Evolutionary conservation across 2,329 filamentous ascomycete genomes (phyloP).

Genomic region (Aspergillus transmontanensis): DNA sequence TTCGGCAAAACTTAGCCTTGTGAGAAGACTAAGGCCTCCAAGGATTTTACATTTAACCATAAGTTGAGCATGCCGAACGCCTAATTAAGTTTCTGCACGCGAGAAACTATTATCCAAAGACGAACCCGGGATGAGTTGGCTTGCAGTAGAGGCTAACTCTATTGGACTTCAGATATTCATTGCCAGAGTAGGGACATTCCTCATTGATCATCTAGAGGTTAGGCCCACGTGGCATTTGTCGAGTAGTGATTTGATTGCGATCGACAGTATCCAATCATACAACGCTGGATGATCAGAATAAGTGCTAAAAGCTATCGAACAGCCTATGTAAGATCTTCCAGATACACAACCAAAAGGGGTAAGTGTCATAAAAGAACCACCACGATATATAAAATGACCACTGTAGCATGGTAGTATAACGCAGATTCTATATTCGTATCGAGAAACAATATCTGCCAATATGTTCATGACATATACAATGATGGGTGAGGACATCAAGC

Average conservation of each 20-base stretch:
- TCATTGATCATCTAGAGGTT: background rate
- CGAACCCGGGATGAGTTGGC: background rate
- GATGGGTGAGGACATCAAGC: background rate
- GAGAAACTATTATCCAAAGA: background rate
- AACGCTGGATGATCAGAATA: background rate
- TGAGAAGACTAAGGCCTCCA: background rate
- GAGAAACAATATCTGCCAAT: background rate
- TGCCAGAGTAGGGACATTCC: background rate
- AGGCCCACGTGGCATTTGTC: background rate
- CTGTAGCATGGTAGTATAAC: background rate
- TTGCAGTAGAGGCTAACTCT: slow-evolving; percentile 1
- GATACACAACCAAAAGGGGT: background rate
- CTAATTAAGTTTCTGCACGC: background rate
- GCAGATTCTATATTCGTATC: background rate
- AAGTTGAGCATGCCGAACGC: background rate
- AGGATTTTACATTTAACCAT: background rate
- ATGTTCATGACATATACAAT: background rate
- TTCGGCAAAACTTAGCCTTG: background rate
- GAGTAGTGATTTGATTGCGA: background rate
- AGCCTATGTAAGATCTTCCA: background rate
- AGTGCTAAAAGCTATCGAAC: background rate
- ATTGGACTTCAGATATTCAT: background rate
- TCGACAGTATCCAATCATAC: background rate
- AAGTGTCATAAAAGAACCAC: background rate
- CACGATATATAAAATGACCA: background rate